Percentiles rank a stretch among this genome's conserved stretches.
Evolutionary conservation across 106 monocot species (phyloP).

Genomic region (Ottelia alismoides): DNA sequence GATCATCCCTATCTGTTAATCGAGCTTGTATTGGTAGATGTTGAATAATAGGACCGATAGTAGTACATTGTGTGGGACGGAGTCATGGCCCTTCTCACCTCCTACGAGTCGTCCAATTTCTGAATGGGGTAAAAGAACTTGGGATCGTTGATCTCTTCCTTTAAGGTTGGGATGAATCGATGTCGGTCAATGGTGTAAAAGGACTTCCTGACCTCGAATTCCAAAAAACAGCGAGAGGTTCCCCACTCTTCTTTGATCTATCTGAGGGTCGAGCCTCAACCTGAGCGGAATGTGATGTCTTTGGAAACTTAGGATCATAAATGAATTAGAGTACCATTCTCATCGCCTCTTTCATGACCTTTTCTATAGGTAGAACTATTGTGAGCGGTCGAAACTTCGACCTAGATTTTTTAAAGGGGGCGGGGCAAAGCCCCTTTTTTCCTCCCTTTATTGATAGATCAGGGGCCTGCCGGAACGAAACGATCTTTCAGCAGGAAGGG

Average conservation of each 20-base stretch:
- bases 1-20: conserved; percentile 20
- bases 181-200: not conserved
- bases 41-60: conserved; percentile 11
- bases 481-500: no score
- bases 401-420: not conserved
- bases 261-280: not conserved
- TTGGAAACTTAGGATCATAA: not conserved
- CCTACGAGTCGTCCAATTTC: not conserved
- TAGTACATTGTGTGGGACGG: conserved; percentile 13
- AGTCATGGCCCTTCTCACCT: conserved; percentile 7
- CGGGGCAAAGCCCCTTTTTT: not conserved
- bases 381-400: not conserved
- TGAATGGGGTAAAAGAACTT: conserved; percentile 2
- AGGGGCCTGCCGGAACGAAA: no score
- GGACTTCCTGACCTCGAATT: not conserved
- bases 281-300: not conserved
- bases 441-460: not conserved
- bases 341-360: not conserved
- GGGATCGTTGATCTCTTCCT: no score
- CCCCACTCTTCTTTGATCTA: no score
- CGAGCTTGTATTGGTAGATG: conserved; percentile 15
- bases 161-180: no score
- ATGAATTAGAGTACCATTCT: not conserved
- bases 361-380: no score
- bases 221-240: no score